phyloP scores from a whole-genome alignment of 2,329 filamentous ascomycete species.

The Sporothrix mexicana region DNA sequence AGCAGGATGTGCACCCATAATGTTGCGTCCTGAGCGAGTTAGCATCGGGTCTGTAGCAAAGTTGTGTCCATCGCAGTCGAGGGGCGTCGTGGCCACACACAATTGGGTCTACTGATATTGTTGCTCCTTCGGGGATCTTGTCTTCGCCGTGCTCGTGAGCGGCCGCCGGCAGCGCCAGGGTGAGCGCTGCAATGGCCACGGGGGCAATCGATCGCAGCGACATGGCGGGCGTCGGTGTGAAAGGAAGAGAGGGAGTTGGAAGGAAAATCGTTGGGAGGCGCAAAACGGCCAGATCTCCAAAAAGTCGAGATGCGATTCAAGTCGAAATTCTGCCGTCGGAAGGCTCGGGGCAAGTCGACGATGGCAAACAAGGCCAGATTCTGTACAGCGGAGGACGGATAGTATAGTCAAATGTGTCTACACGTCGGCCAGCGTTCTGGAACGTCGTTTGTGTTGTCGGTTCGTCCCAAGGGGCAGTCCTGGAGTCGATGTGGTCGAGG shows the following conservation, averaged over 20 bases:
- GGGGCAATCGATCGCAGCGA: constrained; percentile 24
- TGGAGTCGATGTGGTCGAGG: constrained; percentile 14
- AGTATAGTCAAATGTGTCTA: neutral
- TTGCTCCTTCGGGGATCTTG: constrained; percentile 70
- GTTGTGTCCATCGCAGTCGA: constrained; percentile 17
- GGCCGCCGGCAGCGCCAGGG: constrained; percentile 37
- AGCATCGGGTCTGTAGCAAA: neutral
- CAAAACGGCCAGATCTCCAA: constrained; percentile 4
- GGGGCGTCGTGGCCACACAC: constrained; percentile 28
- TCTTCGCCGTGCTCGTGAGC: constrained; percentile 59
- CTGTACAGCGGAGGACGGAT: neutral
- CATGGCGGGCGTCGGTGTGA: constrained; percentile 19
- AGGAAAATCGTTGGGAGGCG: neutral
- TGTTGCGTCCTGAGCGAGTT: constrained; percentile 67
- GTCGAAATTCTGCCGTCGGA: constrained; percentile 15
- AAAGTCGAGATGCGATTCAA: neutral
- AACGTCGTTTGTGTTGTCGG: constrained; percentile 20
- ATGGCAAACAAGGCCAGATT: neutral
- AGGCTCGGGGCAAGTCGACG: constrained; percentile 21
- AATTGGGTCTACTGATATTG: constrained; percentile 71
- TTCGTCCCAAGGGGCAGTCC: constrained; percentile 16
- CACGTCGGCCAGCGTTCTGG: constrained; percentile 21
- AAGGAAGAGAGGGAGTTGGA: neutral
- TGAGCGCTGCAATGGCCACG: constrained; percentile 31
- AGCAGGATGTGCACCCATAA: constrained; percentile 94